Evolutionary conservation across 148 eudicot species (phyloP), one percentile per base, ranked within the genome.

Genomic region (Persicaria maculosa): DNA sequence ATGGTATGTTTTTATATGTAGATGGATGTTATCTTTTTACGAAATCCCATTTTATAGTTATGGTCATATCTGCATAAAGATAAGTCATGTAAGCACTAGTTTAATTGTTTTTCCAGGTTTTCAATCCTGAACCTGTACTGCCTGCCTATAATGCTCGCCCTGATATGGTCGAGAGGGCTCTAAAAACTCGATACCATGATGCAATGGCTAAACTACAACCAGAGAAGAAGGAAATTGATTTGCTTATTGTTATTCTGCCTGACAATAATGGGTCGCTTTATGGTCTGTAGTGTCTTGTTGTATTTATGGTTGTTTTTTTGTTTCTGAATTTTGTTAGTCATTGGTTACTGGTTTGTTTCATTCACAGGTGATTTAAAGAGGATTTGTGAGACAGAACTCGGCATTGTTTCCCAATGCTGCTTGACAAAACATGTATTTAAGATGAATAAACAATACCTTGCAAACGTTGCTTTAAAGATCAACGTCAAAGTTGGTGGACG

Each of bases 341-440:
- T n/a, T 25, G 9, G 43, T 43, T 12, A 31, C 36, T 71, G 50
- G 19, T 19, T 11, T 74, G 16, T 57, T 14, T 72, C 47, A 17
- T 48, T 9, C 71, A 7, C 79, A 91, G 97, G 97, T 77, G 91
- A 89, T 65, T 77, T 91, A 78, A 91, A 91, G 73, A 75, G 93
- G 77, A 89, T 91, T 47, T 91, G 97, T 83, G 97, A 91, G 86
- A 91, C 97, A n/a, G 97, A 89, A 62, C 93, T 91, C 73, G 97
- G 93, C 12, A 83, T 91, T 80, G 88, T 91, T 17, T 91, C 97
- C 0, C 97, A 89, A 76, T 91, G 97, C 80, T 91, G 97, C 75
- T 78, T 87, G 83, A 80, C 89, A 25, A 91, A 91, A 74, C 93
- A 91, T 79, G 97, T 89, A 0, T 87, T 79, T 22, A 84, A 79